Conservation (phyloP, 2,329 filamentous ascomycete species). For the Pseudogymnoascus pannorum region DNA sequence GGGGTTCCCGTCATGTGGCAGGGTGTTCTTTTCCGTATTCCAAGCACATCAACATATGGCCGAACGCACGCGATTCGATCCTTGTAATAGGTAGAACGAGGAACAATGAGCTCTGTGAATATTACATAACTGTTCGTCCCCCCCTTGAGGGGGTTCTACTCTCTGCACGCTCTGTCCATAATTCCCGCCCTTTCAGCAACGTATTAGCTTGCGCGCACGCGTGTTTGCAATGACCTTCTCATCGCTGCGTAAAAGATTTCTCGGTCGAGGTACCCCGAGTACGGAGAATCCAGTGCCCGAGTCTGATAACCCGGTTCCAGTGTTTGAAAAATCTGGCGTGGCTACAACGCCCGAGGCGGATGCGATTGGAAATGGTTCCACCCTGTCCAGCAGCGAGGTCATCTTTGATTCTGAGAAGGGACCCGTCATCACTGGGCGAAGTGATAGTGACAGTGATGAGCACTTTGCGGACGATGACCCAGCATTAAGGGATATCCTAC, state of each 20-base stretch:
- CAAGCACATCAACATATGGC: not conserved
- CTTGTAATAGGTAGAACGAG: not conserved
- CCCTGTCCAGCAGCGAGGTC: not conserved
- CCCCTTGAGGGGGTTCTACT: not conserved
- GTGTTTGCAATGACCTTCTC: not conserved
- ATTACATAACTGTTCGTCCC: not conserved
- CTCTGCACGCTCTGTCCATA: not conserved
- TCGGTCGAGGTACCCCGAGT: not conserved
- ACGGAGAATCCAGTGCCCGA: not conserved
- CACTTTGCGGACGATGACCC: conserved; percentile 38
- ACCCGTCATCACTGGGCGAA: not conserved
- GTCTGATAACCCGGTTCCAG: not conserved
- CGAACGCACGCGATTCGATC: not conserved
- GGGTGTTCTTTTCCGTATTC: not conserved
- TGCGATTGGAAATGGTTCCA: not conserved
- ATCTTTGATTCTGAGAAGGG: not conserved
- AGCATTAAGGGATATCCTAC: conserved; percentile 45
- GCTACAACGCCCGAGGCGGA: not conserved
- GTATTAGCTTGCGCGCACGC: not conserved
- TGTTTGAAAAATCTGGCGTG: not conserved
- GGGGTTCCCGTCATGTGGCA: not conserved
- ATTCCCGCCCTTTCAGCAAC: not conserved
- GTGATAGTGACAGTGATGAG: not conserved
- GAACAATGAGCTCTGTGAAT: not conserved
- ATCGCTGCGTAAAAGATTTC: not conserved